Base-by-base conservation (phyloP, 371 early-diverging fungal species). In the Chytridium lagenaria region DNA sequence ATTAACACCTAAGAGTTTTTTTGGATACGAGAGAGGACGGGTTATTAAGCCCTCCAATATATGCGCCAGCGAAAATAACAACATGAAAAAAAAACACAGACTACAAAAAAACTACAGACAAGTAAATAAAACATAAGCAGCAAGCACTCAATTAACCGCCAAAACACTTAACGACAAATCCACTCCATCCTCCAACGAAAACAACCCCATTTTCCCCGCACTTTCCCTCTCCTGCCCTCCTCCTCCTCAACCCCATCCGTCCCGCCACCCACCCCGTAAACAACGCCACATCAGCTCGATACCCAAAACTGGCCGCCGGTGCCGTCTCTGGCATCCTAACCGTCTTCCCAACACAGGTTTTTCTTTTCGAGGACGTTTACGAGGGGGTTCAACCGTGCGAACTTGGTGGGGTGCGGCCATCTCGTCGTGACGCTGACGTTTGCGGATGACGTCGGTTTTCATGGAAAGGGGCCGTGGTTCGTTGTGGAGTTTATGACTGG, bases 371-470 rank as follows among this genome's bases (percentile, higher is more conserved):
- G n/a, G n/a, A n/a, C 44, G 44, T 44, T 44, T 44, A 19, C 44
- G 44, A 7, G 44, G 12, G 44, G 44, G 7, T 44, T 7, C 12
- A 19, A 19, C 19, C 12, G 44, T 19, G n/a, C 23, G 55, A 23
- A 23, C 5, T 26, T 52, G 55, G 55, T 26, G 55, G n/a, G 55
- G 5, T 52, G 26, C 16, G 5, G 12, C 16, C 5, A 23, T n/a
- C n/a, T 71, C 72, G n/a, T 63, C 72, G 67, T 78, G 63, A 52
- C 78, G 78, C 10, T 78, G 76, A 59, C 78, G 52, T 50, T 78
- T 78, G 12, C 78, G 76, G 59, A 78, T 77, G 0, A 77, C 77
- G 65, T 78, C 78, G 51, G 78, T 78, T 52, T 78, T 78, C 57
- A 78, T 34, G 34, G 70, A 69, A 19, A 74, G 44, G 64, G 78